Evolutionary conservation across 108 stramenopile species (phyloP).

Genomic region (Aurantiochytrium sp.): DNA sequence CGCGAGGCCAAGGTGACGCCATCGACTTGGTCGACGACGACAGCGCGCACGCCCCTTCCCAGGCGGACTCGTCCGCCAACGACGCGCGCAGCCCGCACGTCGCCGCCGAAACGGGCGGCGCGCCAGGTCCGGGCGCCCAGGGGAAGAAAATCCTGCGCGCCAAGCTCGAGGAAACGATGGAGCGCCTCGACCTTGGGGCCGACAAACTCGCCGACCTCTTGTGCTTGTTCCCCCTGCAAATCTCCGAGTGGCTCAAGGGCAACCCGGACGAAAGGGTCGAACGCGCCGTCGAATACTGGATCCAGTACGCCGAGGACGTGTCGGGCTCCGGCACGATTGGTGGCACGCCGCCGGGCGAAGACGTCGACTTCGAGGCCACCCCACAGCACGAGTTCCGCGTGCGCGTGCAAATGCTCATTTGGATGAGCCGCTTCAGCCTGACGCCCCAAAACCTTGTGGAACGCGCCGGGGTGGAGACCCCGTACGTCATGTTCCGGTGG

Average conservation of each 20-base stretch:
- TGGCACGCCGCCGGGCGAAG: neutral
- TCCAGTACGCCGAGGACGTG: neutral
- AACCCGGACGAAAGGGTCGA: neutral
- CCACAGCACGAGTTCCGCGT: neutral
- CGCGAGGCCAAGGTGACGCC: too few species aligned
- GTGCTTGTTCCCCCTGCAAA: neutral
- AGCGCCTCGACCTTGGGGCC: neutral
- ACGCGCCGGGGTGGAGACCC: neutral
- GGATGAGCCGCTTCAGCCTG: neutral
- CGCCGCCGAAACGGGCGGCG: neutral
- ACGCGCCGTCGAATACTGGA: neutral
- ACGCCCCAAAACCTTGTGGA: neutral
- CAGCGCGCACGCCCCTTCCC: too few species aligned
- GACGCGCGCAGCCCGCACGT: too few species aligned
- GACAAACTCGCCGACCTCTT: neutral
- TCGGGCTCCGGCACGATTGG: neutral
- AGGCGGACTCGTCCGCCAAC: too few species aligned
- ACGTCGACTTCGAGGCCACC: neutral
- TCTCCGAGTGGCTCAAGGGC: neutral
- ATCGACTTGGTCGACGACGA: too few species aligned
- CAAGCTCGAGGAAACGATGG: neutral
- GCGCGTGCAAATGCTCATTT: neutral
- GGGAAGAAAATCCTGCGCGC: neutral
- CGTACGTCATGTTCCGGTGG: neutral
- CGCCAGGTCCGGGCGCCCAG: neutral